phyloP scores from a whole-genome alignment of 108 stramenopile species.

The Fragilaria crotonensis region DNA sequence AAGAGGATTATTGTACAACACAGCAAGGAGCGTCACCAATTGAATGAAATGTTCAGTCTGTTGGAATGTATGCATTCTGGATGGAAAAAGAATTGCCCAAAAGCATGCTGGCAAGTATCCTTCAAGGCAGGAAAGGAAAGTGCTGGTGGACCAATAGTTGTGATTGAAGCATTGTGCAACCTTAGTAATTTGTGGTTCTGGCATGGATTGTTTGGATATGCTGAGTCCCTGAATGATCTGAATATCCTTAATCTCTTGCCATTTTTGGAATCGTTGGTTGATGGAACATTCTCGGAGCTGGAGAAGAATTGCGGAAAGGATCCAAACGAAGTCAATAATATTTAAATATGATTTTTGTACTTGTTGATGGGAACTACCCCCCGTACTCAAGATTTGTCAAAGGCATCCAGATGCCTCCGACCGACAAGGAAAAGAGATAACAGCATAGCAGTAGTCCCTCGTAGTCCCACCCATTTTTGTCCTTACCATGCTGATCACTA shows the following conservation, averaged over 20 bases:
- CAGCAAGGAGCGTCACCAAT: neutral
- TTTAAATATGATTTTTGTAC: neutral
- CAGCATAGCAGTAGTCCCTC: no score
- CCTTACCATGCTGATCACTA: no score
- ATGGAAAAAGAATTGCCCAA: constrained; percentile 22
- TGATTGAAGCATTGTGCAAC: constrained; percentile 8
- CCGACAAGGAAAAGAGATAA: no score
- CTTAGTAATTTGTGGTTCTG: neutral
- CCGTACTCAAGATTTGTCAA: no score
- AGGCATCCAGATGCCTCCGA: no score
- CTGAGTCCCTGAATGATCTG: constrained; percentile 10
- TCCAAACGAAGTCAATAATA: neutral
- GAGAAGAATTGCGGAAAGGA: neutral
- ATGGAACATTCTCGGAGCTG: constrained; percentile 2
- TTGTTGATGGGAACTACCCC: neutral
- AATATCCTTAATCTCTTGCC: constrained; percentile 7
- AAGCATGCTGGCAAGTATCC: constrained; percentile 8
- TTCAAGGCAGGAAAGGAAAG: neutral
- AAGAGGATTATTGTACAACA: constrained; percentile 5
- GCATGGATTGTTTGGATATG: constrained; percentile 2
- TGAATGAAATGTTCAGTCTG: constrained; percentile 3
- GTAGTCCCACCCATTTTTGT: no score
- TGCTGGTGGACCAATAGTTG: neutral
- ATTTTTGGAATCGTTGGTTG: neutral
- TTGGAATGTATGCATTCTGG: constrained; percentile 12